Conservation (phyloP, 2,329 filamentous ascomycete species). For the Pezicula neosporulosa region DNA sequence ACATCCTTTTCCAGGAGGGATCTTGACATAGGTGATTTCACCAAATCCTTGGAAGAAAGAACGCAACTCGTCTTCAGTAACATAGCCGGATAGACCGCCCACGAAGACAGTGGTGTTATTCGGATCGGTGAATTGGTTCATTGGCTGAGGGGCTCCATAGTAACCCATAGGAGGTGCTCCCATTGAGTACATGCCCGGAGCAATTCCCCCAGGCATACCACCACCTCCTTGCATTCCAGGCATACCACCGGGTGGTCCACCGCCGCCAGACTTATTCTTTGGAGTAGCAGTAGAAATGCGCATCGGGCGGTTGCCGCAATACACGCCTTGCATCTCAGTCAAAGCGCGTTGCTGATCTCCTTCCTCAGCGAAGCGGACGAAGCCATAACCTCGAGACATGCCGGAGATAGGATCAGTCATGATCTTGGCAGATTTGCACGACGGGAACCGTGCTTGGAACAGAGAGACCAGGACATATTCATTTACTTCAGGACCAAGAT, state of each 20-base stretch:
- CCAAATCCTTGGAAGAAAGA: conserved; percentile 99
- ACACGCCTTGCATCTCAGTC: conserved; percentile 98
- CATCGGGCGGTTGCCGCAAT: conserved; percentile 98
- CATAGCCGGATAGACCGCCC: conserved; percentile 92
- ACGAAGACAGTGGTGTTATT: conserved; percentile 99
- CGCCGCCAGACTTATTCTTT: conserved; percentile 72
- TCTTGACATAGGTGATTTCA: conserved; percentile 99
- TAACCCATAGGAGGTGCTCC: conserved; percentile 60
- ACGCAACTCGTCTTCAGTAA: conserved; percentile 98
- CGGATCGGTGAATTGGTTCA: conserved; percentile 99
- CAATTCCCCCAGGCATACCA: conserved; percentile 36
- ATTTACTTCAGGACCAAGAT: conserved; percentile 96
- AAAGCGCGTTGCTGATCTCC: conserved; percentile 93
- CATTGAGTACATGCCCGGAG: conserved; percentile 64
- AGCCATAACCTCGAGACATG: conserved; percentile 96
- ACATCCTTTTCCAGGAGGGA: conserved; percentile 97
- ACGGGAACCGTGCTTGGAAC: conserved; percentile 93
- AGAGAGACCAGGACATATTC: conserved; percentile 96
- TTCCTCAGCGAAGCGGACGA: conserved; percentile 95
- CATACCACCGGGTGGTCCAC: conserved; percentile 50
- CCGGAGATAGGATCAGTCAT: conserved; percentile 99
- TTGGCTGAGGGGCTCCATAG: conserved; percentile 70
- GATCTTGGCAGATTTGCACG: conserved; percentile 99
- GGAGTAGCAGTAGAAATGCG: conserved; percentile 96
- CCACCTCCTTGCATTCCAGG: conserved; percentile 40